Conservation (phyloP, 495 filamentous ascomycete genomes). For the Cercophora scortea region DNA sequence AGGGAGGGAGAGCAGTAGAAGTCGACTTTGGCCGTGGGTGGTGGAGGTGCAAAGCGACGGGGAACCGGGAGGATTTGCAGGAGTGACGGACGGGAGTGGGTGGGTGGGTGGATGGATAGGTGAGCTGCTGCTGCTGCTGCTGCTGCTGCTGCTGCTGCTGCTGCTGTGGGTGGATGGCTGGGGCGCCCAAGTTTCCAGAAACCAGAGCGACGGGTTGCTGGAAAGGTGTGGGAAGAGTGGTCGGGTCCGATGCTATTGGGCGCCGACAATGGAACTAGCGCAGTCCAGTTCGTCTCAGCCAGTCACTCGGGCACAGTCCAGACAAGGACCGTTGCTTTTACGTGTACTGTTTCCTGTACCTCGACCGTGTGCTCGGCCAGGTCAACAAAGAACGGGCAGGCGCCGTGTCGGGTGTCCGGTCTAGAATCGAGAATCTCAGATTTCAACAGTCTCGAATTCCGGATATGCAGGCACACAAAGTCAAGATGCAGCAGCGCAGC, state of each 20-base stretch:
- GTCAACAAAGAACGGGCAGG: background rate
- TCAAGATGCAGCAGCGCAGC: too few relatives aligned
- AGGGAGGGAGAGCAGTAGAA: too few relatives aligned
- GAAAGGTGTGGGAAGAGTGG: slow-evolving; percentile 15
- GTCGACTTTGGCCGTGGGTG: too few relatives aligned
- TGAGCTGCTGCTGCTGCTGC: slow-evolving; percentile 2
- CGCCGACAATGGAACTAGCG: slow-evolving; percentile 5
- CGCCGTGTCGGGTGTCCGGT: too few relatives aligned
- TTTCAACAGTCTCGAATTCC: too few relatives aligned
- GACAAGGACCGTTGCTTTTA: background rate
- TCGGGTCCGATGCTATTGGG: slow-evolving; percentile 22
- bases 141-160: background rate
- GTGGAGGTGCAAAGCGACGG: background rate
- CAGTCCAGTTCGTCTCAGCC: slow-evolving; percentile 22
- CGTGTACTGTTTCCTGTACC: background rate
- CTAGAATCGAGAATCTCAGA: too few relatives aligned
- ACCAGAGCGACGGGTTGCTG: slow-evolving; percentile 24
- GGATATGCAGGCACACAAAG: too few relatives aligned
- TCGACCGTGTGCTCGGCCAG: background rate
- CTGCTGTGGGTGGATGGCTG: background rate
- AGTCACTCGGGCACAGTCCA: slow-evolving; percentile 1
- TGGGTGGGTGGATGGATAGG: background rate
- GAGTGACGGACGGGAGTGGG: background rate
- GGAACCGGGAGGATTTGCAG: background rate
- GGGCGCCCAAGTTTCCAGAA: slow-evolving; percentile 21